These are phyloP conservation scores for Gonium pectorale DNA, from an alignment of 139 green algal genomes.

Conservation along the genomic window DNA sequence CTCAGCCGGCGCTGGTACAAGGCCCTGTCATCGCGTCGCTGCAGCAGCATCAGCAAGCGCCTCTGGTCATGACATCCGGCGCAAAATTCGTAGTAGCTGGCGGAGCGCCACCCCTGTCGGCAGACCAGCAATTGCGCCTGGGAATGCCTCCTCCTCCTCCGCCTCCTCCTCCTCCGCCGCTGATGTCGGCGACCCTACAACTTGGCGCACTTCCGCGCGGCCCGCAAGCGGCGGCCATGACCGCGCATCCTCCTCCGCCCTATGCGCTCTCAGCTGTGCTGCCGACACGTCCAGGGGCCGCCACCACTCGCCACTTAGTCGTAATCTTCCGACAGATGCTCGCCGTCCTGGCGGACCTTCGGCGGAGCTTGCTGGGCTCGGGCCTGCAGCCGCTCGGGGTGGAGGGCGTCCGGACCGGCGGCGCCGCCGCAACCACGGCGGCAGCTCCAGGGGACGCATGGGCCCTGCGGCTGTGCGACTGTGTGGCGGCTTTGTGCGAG, in stretches of 20 bases:
- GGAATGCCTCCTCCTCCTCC: too few relatives aligned
- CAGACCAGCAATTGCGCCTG: too few relatives aligned
- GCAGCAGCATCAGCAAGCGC: too few relatives aligned
- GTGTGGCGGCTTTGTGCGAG: not conserved
- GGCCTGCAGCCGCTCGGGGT: not conserved
- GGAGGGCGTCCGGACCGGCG: not conserved
- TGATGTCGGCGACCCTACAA: too few relatives aligned
- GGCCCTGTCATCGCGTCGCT: too few relatives aligned
- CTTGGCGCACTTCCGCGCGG: too few relatives aligned
- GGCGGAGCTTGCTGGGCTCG: not conserved
- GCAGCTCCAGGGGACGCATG: not conserved
- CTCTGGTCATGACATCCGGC: too few relatives aligned
- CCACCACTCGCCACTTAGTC: not conserved
- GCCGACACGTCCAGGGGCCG: conserved; percentile 4
- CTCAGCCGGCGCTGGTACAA: too few relatives aligned
- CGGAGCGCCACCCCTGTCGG: too few relatives aligned
- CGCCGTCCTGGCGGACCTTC: not conserved
- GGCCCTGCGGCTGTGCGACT: not conserved
- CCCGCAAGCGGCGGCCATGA: too few relatives aligned
- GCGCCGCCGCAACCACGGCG: not conserved
- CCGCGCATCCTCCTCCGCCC: not conserved
- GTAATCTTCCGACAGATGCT: not conserved
- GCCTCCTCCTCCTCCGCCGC: too few relatives aligned
- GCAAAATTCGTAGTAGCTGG: too few relatives aligned
- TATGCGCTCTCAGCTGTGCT: not conserved